phyloP scores from a whole-genome alignment of 1,284 basidiomycete species.

The Pisolithus thermaeus region DNA sequence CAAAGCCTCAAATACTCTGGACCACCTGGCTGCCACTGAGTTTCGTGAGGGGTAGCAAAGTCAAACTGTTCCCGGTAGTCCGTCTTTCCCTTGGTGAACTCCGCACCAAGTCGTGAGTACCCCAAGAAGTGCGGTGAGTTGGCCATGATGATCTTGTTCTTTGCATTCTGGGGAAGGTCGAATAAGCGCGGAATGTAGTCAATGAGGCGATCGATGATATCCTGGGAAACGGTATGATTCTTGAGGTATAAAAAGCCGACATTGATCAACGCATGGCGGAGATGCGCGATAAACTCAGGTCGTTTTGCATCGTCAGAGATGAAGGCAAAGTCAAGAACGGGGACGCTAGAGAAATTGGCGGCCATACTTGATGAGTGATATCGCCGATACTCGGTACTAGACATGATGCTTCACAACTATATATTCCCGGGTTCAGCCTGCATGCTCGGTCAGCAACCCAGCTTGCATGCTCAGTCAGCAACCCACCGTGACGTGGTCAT shows the following conservation, averaged over 20 bases:
- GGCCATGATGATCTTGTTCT: conserved; percentile 31
- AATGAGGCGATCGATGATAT: conserved; percentile 25
- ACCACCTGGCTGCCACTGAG: conserved; percentile 31
- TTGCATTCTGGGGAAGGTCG: conserved; percentile 31
- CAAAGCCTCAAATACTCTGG: conserved; percentile 35
- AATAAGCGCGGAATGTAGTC: conserved; percentile 32
- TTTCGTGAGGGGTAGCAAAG: conserved; percentile 32
- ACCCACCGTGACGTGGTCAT: not conserved
- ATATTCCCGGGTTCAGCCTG: not conserved
- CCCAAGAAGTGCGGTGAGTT: conserved; percentile 39
- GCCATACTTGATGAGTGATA: conserved; percentile 15
- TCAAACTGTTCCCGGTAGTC: conserved; percentile 39
- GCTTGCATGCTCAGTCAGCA: not conserved
- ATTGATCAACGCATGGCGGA: conserved; percentile 46
- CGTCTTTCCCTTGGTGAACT: conserved; percentile 33
- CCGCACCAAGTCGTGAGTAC: conserved; percentile 32
- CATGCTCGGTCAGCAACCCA: no score
- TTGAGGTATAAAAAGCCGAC: conserved; percentile 51
- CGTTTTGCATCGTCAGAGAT: conserved; percentile 20
- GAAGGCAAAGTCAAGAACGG: conserved; percentile 28
- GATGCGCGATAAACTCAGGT: conserved; percentile 40
- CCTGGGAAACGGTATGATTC: conserved; percentile 37
- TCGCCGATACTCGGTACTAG: no score
- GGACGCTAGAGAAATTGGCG: conserved; percentile 27
- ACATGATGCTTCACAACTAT: no score